phyloP scores from a whole-genome alignment of 129 eudicot genomes.

The Daucus carota region DNA sequence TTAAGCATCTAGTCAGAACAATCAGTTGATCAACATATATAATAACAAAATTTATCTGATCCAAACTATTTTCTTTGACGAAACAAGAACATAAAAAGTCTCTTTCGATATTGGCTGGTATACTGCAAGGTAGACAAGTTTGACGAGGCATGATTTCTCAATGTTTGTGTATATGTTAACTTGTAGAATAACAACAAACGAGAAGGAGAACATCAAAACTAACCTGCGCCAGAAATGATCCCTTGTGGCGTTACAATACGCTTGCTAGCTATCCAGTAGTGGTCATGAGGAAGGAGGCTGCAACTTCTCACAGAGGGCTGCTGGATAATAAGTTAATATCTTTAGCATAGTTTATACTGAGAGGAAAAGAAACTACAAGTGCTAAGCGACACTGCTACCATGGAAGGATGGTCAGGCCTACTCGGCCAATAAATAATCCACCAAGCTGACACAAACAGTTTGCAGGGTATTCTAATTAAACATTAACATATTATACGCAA shows the following conservation, averaged over 20 bases:
- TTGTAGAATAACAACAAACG: neutral
- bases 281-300: constrained; percentile 63
- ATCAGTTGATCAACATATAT: neutral
- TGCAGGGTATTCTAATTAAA: neutral
- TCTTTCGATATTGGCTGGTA: neutral
- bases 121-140: neutral
- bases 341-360: neutral
- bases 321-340: constrained; percentile 8
- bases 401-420: neutral
- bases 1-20: constrained; percentile 17
- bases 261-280: constrained; percentile 84
- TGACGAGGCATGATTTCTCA: neutral
- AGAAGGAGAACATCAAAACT: constrained; percentile 1
- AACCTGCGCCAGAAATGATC: constrained; percentile 87
- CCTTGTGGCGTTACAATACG: constrained; percentile 74
- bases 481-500: neutral
- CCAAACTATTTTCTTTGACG: neutral
- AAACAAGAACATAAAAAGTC: neutral
- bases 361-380: neutral
- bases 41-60: neutral
- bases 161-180: neutral
- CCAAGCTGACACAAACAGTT: neutral
- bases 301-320: constrained; percentile 46
- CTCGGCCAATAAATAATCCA: neutral
- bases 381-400: neutral